Evolutionary conservation across 176 grass and related monocot genomes (phyloP).

Genomic region (Typha latifolia): DNA sequence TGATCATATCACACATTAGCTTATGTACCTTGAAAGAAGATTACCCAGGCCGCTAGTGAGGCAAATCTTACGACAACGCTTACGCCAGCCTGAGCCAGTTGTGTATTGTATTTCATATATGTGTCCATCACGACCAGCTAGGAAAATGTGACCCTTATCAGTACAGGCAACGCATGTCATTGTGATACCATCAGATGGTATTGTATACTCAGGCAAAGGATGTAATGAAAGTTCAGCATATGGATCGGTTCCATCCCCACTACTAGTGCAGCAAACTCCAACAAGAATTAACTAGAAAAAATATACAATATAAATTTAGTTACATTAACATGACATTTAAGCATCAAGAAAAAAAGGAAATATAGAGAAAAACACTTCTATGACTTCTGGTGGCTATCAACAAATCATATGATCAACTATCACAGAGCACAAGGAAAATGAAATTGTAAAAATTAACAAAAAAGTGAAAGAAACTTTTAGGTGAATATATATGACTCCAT

Average conservation of each 20-base stretch:
- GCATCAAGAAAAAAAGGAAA: not conserved
- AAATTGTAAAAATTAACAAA: too few species aligned
- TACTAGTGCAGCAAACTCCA: constrained; percentile 82
- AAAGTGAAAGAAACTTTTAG: too few species aligned
- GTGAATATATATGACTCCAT: too few species aligned
- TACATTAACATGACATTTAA: constrained; percentile 5
- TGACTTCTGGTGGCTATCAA: not conserved
- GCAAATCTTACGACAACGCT: constrained; percentile 82
- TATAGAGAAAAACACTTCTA: not conserved
- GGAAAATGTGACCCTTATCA: constrained; percentile 84
- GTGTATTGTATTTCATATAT: constrained; percentile 94
- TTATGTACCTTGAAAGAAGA: constrained; percentile 69
- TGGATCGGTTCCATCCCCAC: constrained; percentile 67
- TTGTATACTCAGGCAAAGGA: constrained; percentile 79
- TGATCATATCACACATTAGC: not conserved
- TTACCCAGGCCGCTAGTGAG: constrained; percentile 69
- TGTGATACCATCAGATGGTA: constrained; percentile 81
- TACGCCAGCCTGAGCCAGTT: constrained; percentile 85
- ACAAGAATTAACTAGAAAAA: constrained; percentile 65
- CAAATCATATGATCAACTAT: not conserved
- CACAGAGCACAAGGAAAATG: too few species aligned
- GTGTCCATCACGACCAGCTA: constrained; percentile 76
- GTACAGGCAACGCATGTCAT: constrained; percentile 85
- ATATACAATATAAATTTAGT: not conserved
- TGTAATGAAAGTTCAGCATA: constrained; percentile 89